A percentile compares a stretch with the other conserved stretches of the same genome.
phyloP scores from a whole-genome alignment of 2,329 filamentous ascomycete genomes.

The Neobulgaria alba region DNA sequence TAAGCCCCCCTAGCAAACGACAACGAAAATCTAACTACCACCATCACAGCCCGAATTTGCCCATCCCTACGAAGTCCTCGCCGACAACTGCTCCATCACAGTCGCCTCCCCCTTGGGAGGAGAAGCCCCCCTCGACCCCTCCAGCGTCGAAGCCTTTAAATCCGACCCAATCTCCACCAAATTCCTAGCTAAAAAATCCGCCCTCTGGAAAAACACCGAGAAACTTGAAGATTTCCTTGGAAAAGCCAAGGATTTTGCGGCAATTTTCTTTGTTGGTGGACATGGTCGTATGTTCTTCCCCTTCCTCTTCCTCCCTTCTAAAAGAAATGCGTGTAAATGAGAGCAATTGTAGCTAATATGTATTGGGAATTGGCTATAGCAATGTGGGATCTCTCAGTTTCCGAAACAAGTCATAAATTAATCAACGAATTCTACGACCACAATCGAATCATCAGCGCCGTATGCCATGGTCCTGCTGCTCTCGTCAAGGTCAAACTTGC shows the following conservation, averaged over 20 bases:
- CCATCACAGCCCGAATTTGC: constrained; percentile 37
- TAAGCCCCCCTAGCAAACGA: background rate
- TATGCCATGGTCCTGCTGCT: constrained; percentile 60
- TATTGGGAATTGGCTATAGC: constrained; percentile 23
- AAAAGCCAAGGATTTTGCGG: constrained; percentile 40
- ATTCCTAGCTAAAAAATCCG: constrained; percentile 36
- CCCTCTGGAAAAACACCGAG: constrained; percentile 42
- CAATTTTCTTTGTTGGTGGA: constrained; percentile 48
- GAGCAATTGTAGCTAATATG: background rate
- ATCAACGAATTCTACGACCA: constrained; percentile 52
- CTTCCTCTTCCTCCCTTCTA: background rate
- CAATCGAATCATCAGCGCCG: constrained; percentile 53
- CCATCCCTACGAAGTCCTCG: constrained; percentile 36
- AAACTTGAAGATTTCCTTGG: constrained; percentile 38
- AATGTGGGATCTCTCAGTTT: constrained; percentile 59
- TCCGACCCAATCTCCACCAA: constrained; percentile 30
- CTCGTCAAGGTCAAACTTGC: constrained; percentile 46
- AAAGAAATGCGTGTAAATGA: background rate
- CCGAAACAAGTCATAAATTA: constrained; percentile 45
- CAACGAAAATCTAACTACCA: background rate
- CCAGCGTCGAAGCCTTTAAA: constrained; percentile 35
- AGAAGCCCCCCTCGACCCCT: constrained; percentile 34
- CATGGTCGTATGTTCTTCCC: constrained; percentile 39
- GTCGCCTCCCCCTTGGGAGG: constrained; percentile 36
- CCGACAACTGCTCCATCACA: constrained; percentile 31